A percentile compares a stretch with the other conserved stretches of the same genome.
These are phyloP conservation scores for Metschnikowia chrysomelidarum DNA, from an alignment of 805 yeast species.

Conservation along the genomic window DNA sequence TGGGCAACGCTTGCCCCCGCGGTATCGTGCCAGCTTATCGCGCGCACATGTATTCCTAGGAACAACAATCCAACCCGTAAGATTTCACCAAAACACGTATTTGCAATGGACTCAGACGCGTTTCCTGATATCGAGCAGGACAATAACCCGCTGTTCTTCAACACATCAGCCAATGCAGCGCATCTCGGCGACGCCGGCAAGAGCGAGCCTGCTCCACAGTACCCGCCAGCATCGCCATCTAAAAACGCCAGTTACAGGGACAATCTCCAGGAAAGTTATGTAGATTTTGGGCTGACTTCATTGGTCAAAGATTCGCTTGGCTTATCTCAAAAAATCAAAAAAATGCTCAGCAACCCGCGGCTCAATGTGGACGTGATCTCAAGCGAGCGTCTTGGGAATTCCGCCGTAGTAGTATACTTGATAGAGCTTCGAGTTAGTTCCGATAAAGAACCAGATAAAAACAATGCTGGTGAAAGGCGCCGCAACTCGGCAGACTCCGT, in stretches of 20 bases:
- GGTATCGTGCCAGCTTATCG: too few species aligned
- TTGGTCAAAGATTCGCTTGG: constrained; percentile 20
- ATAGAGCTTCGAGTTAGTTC: constrained; percentile 24
- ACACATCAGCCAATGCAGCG: constrained; percentile 27
- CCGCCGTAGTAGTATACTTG: constrained; percentile 38
- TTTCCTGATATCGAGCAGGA: constrained; percentile 45
- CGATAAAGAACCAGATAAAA: neutral
- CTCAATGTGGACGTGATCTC: constrained; percentile 31
- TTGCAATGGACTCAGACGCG: constrained; percentile 19
- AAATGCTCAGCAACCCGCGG: constrained; percentile 26
- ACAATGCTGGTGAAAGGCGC: constrained; percentile 1
- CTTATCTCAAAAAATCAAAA: constrained; percentile 24
- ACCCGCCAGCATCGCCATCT: constrained; percentile 1
- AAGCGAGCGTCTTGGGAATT: constrained; percentile 35
- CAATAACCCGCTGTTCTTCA: constrained; percentile 43
- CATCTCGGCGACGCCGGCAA: constrained; percentile 17
- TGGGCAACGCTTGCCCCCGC: too few species aligned
- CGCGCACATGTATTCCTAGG: too few species aligned
- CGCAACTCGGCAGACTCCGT: too few species aligned
- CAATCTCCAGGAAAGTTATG: constrained; percentile 16
- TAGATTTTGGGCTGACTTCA: constrained; percentile 16
- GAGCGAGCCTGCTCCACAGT: neutral
- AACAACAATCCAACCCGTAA: too few species aligned
- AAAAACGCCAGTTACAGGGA: constrained; percentile 1
- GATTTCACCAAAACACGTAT: too few species aligned